Evolutionary conservation across 768 basidiomycete genomes (phyloP).

Genomic region (Krasilnikovozyma curviuscula): DNA sequence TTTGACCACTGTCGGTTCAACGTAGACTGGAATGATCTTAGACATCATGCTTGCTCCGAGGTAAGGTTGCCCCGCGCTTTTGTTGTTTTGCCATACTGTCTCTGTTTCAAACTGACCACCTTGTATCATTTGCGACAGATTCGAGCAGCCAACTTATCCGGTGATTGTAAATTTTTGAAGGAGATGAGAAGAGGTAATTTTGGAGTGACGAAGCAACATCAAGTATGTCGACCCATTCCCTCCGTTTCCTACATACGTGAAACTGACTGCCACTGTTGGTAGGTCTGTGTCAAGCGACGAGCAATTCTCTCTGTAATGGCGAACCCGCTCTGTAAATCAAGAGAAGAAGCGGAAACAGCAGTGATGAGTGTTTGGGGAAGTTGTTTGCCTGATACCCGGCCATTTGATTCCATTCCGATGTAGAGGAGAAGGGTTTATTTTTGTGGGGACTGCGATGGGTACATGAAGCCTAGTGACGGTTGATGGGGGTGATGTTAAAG

Average conservation of each 20-base stretch:
- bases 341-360: constrained; percentile 58
- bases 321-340: constrained; percentile 61
- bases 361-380: constrained; percentile 97
- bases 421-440: no score
- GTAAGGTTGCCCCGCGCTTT: constrained; percentile 31
- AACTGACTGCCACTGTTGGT: no score
- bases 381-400: constrained; percentile 83
- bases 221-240: constrained; percentile 35
- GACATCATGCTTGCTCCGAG: constrained; percentile 94
- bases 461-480: no score
- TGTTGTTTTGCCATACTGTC: neutral
- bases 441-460: no score
- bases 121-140: constrained; percentile 38
- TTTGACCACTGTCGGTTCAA: constrained; percentile 92
- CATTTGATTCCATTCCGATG: no score
- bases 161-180: constrained; percentile 72
- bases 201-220: constrained; percentile 79
- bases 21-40: constrained; percentile 70
- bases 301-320: constrained; percentile 61
- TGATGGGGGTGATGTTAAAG: no score
- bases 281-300: constrained; percentile 80
- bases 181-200: constrained; percentile 61
- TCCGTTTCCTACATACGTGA: neutral
- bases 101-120: neutral
- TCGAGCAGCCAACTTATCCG: constrained; percentile 78